These are phyloP conservation scores for Penicillium sp. DNA, from an alignment of 2,329 filamentous ascomycete species.

Conservation along the genomic window DNA sequence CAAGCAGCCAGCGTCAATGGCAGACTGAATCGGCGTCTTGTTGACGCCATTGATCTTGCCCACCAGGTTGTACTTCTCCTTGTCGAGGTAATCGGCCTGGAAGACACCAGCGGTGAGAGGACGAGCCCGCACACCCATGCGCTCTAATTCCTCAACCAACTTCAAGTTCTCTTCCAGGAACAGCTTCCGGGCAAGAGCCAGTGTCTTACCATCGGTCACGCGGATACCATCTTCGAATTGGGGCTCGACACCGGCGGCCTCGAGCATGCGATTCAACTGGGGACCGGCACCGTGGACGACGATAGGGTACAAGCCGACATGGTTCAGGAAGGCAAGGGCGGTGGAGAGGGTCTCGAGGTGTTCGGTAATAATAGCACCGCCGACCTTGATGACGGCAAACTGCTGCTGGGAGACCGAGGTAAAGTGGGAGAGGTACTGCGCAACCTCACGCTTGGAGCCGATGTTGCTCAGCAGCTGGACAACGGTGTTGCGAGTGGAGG, in stretches of 20 bases:
- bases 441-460: slow-evolving; percentile 91
- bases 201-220: slow-evolving; percentile 92
- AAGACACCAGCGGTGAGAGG: slow-evolving; percentile 91
- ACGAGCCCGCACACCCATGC: slow-evolving; percentile 84
- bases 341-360: slow-evolving; percentile 90
- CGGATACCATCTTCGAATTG: slow-evolving; percentile 96
- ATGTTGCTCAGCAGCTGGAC: slow-evolving; percentile 94
- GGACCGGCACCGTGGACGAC: slow-evolving; percentile 95
- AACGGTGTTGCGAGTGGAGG: slow-evolving; percentile 75
- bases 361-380: slow-evolving; percentile 92
- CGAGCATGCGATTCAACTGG: slow-evolving; percentile 88
- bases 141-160: slow-evolving; percentile 85
- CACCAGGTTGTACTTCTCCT: slow-evolving; percentile 93
- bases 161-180: slow-evolving; percentile 96
- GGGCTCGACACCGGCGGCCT: slow-evolving; percentile 90
- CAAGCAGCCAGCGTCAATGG: slow-evolving; percentile 87
- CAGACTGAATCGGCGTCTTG: slow-evolving; percentile 85
- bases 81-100: slow-evolving; percentile 91
- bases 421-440: slow-evolving; percentile 98
- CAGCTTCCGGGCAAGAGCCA: slow-evolving; percentile 86
- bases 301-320: slow-evolving; percentile 92
- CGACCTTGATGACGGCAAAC: slow-evolving; percentile 98
- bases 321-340: slow-evolving; percentile 87
- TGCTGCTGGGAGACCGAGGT: slow-evolving; percentile 95
- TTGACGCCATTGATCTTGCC: slow-evolving; percentile 95